Percentiles rank a stretch among this genome's conserved stretches.
phyloP scores from a whole-genome alignment of 257 asterid species.

The Scutellaria baicalensis region DNA sequence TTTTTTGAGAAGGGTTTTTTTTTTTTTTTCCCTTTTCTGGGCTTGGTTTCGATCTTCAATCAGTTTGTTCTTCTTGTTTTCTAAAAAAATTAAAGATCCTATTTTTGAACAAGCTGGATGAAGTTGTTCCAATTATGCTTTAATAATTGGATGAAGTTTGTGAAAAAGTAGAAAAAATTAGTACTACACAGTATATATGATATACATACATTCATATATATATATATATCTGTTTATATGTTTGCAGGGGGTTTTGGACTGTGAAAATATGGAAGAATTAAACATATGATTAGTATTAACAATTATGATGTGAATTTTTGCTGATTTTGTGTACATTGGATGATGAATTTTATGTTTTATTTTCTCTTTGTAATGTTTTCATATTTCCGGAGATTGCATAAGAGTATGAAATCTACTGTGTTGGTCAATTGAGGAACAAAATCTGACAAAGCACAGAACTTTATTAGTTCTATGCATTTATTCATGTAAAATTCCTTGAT shows the following conservation, averaged over 20 bases:
- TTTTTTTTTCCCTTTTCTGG: neutral
- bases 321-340: neutral
- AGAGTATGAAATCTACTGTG: slow-evolving; percentile 14
- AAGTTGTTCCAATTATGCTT: neutral
- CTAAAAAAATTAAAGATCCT: too few relatives aligned
- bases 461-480: slow-evolving; percentile 16
- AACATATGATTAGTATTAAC: neutral
- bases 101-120: neutral
- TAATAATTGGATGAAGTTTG: neutral
- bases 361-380: neutral
- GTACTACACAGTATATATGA: too few relatives aligned
- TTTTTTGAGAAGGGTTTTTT: neutral
- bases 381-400: slow-evolving; percentile 2
- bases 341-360: neutral
- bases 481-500: slow-evolving; percentile 21
- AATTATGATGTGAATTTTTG: neutral
- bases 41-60: neutral
- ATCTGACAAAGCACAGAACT: slow-evolving; percentile 21
- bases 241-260: neutral
- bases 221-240: neutral
- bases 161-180: neutral
- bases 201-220: too few relatives aligned
- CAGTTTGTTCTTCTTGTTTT: neutral
- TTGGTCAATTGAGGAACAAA: slow-evolving; percentile 23
- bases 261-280: neutral